phyloP scores from a whole-genome alignment of 129 eudicot species.

The Helianthus annuus region HanXRQr2.0-SUNRISE NC_035443.2:5707229-5707728 shows the following conservation, averaged over 20 bases:
- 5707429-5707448: background rate
- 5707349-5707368: background rate
- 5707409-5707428: too few species aligned
- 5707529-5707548: too few species aligned
- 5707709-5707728: too few species aligned
- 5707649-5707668: too few species aligned
- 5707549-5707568: too few species aligned
- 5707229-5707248: constrained; percentile 18
- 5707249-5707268: constrained; percentile 4
- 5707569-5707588: too few species aligned
- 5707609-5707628: too few species aligned
- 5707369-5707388: background rate
- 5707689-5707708: too few species aligned
- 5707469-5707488: background rate
- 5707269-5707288: constrained; percentile 16
- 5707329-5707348: constrained; percentile 4
- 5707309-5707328: background rate
- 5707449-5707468: background rate
- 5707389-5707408: background rate
- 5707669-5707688: too few species aligned
- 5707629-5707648: too few species aligned
- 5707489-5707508: background rate
- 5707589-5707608: too few species aligned
- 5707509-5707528: too few species aligned
- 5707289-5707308: background rate